A percentile compares a stretch with the other conserved stretches of the same genome.
Conservation (phyloP, 345 rosid species). For the Lepidium sativum region DNA sequence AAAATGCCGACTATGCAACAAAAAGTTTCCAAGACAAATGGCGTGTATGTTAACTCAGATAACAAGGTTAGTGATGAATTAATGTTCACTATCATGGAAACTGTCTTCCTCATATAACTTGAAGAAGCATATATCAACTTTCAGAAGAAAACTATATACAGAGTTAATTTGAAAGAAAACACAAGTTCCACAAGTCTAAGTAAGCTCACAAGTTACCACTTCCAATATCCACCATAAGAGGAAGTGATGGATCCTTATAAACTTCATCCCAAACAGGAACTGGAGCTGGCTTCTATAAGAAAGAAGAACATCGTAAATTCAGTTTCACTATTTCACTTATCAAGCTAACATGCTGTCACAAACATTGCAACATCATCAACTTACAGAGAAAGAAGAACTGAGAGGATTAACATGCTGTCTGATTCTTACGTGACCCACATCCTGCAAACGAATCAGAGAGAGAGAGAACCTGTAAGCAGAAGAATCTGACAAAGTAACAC, state of each 20-base stretch:
- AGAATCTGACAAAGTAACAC: background rate
- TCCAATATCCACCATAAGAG: slow-evolving; percentile 95
- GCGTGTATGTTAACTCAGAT: background rate
- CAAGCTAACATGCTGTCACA: background rate
- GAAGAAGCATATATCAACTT: background rate
- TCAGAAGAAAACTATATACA: background rate
- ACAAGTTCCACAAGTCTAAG: background rate
- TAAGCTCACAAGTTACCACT: slow-evolving; percentile 54
- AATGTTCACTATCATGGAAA: background rate
- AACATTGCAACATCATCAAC: slow-evolving; percentile 20
- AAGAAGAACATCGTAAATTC: background rate
- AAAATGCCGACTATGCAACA: background rate
- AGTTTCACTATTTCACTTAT: background rate
- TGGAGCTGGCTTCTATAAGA: slow-evolving; percentile 47
- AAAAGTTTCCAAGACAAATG: background rate
- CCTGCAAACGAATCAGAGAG: slow-evolving; percentile 35
- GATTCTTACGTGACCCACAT: slow-evolving; percentile 66
- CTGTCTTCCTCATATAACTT: background rate
- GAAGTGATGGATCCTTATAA: slow-evolving; percentile 67
- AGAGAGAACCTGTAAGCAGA: background rate
- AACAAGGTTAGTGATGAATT: background rate
- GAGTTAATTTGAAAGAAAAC: background rate
- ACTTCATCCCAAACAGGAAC: slow-evolving; percentile 70
- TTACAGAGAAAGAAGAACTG: slow-evolving; percentile 67
- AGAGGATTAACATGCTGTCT: slow-evolving; percentile 97